Percentiles rank a stretch among this genome's conserved stretches.
Conservation (phyloP, 208 protist genomes). For the Herpetomonas tarakana region DNA sequence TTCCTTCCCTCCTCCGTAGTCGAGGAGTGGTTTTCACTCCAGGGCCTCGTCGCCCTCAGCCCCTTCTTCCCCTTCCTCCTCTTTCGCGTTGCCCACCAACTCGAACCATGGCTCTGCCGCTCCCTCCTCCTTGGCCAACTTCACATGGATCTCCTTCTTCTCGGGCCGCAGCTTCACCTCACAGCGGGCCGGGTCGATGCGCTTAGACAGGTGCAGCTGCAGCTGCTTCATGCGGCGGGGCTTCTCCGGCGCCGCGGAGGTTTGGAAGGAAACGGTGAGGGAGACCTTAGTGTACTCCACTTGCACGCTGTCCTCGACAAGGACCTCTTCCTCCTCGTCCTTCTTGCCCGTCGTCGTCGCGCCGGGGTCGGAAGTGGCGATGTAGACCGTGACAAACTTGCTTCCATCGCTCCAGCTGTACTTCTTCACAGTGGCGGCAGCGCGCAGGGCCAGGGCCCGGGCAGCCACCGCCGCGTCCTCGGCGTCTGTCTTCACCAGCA, state of each 20-base stretch:
- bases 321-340: slow-evolving; percentile 28
- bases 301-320: slow-evolving; percentile 31
- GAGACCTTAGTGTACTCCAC: slow-evolving; percentile 33
- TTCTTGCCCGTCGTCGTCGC: background rate
- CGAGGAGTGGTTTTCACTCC: too few relatives aligned
- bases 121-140: slow-evolving; percentile 46
- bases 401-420: slow-evolving; percentile 76
- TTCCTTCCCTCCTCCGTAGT: too few relatives aligned
- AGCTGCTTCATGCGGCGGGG: slow-evolving; percentile 31
- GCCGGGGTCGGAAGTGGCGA: slow-evolving; percentile 24
- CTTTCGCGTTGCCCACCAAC: slow-evolving; percentile 39
- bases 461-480: slow-evolving; percentile 6
- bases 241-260: slow-evolving; percentile 17
- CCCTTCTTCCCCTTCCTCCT: slow-evolving; percentile 12
- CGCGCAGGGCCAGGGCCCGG: slow-evolving; percentile 1
- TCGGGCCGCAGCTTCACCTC: slow-evolving; percentile 38
- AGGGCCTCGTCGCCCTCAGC: slow-evolving; percentile 6
- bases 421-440: slow-evolving; percentile 35
- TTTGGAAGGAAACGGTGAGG: slow-evolving; percentile 32
- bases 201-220: slow-evolving; percentile 35
- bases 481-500: slow-evolving; percentile 47
- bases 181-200: slow-evolving; percentile 45
- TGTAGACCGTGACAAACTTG: slow-evolving; percentile 65
- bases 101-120: slow-evolving; percentile 49
- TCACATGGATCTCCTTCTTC: slow-evolving; percentile 52